Percentiles rank a stretch among this genome's conserved stretches.
These are phyloP conservation scores for Peziza echinospora DNA, from an alignment of 495 filamentous ascomycete species.

Conservation along the genomic window DNA sequence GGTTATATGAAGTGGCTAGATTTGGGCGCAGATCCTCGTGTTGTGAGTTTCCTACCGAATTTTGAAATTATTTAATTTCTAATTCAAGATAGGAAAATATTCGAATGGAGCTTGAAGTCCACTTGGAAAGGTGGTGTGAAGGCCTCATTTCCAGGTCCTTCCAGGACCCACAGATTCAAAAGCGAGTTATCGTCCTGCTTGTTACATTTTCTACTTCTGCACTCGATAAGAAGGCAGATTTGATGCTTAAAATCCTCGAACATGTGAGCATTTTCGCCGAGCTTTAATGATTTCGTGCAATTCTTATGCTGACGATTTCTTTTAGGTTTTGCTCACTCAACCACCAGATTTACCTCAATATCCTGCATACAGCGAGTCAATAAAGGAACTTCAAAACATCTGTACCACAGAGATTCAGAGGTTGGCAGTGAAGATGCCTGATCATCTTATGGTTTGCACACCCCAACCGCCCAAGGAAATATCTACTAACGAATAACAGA, in stretches of 20 bases:
- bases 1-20: conserved; percentile 68
- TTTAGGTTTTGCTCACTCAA: conserved; percentile 50
- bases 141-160: conserved; percentile 50
- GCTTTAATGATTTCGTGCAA: background rate
- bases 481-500: conserved; percentile 23
- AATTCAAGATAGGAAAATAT: conserved; percentile 31
- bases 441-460: conserved; percentile 48
- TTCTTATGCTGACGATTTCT: conserved; percentile 8
- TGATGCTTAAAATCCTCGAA: conserved; percentile 72
- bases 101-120: conserved; percentile 36
- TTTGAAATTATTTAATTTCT: conserved; percentile 1
- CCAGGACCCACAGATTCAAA: conserved; percentile 73
- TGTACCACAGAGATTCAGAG: conserved; percentile 72
- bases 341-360: conserved; percentile 45
- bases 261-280: conserved; percentile 23
- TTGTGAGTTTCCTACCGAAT: conserved; percentile 16
- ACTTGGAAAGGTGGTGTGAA: conserved; percentile 63
- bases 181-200: conserved; percentile 59
- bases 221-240: conserved; percentile 50
- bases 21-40: conserved; percentile 33
- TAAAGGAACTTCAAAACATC: conserved; percentile 63
- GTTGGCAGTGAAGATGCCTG: conserved; percentile 72
- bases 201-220: conserved; percentile 69
- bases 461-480: background rate
- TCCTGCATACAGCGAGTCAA: conserved; percentile 64